A percentile compares a stretch with the other conserved stretches of the same genome.
These are phyloP conservation scores for Apiospora hydei DNA, from an alignment of 2,329 filamentous ascomycete genomes.

Conservation along the genomic window DNA sequence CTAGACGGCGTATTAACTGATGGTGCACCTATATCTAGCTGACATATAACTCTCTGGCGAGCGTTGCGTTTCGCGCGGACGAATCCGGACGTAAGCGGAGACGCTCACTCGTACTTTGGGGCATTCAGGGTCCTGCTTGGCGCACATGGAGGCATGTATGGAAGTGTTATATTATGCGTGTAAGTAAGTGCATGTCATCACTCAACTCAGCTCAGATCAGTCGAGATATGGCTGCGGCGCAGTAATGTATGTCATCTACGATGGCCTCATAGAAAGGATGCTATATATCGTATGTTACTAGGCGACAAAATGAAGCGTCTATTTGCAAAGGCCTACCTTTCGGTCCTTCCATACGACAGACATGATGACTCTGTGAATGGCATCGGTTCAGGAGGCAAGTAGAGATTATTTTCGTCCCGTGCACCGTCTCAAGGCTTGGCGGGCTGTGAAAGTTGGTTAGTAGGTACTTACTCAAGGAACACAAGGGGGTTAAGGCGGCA, in stretches of 20 bases:
- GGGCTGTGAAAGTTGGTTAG: background rate
- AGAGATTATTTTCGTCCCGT: background rate
- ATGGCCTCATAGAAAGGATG: background rate
- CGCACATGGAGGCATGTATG: background rate
- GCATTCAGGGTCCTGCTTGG: slow-evolving; percentile 16
- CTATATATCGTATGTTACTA: background rate
- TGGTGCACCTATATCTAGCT: slow-evolving; percentile 18
- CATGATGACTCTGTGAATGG: background rate
- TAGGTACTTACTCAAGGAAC: background rate
- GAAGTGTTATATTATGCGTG: background rate
- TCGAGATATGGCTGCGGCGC: background rate
- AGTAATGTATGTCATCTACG: background rate
- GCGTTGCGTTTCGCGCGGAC: background rate
- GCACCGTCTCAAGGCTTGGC: background rate
- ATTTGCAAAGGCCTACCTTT: background rate
- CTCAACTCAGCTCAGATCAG: background rate
- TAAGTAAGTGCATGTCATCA: background rate
- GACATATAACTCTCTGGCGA: slow-evolving; percentile 6
- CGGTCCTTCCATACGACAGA: background rate
- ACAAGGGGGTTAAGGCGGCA: slow-evolving; percentile 1
- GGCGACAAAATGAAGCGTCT: background rate
- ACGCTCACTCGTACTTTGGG: background rate
- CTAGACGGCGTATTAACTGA: background rate
- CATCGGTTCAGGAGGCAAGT: background rate
- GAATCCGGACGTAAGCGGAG: slow-evolving; percentile 9